phyloP scores from a whole-genome alignment of 192 early-diverging fungal genomes.

The Jimgerdemannia flammicorona region DNA sequence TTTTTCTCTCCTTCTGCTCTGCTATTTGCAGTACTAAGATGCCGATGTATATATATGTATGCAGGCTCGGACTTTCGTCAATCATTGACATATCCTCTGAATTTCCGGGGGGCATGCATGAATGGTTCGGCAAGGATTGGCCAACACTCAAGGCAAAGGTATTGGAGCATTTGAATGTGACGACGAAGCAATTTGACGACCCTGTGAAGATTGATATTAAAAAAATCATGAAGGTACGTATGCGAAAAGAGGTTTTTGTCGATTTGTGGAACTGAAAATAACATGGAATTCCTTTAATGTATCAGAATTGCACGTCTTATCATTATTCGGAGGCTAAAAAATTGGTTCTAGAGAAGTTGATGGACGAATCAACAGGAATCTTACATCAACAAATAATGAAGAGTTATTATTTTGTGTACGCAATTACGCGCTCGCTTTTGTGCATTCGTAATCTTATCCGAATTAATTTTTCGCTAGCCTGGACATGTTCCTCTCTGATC shows the following conservation, averaged over 20 bases:
- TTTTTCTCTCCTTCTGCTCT: not conserved
- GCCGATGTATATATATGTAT: not conserved
- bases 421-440: not conserved
- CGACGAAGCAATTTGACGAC: conserved; percentile 5
- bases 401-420: not conserved
- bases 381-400: not conserved
- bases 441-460: not conserved
- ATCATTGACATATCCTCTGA: conserved; percentile 18
- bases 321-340: not conserved
- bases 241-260: not conserved
- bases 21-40: conserved; percentile 3
- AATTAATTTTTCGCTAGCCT: too few relatives aligned
- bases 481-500: too few relatives aligned
- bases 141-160: not conserved
- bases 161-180: conserved; percentile 2
- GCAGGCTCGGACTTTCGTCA: conserved; percentile 11
- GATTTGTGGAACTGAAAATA: not conserved
- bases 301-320: not conserved
- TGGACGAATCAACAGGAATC: not conserved
- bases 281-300: not conserved
- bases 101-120: conserved; percentile 11
- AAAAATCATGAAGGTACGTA: conserved; percentile 10
- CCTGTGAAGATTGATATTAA: conserved; percentile 1
- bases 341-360: not conserved
- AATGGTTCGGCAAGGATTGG: conserved; percentile 18